A percentile compares a stretch with the other conserved stretches of the same genome.
phyloP scores from a whole-genome alignment of 2,329 filamentous ascomycete species.

The Tolypocladium cylindrosporum region DNA sequence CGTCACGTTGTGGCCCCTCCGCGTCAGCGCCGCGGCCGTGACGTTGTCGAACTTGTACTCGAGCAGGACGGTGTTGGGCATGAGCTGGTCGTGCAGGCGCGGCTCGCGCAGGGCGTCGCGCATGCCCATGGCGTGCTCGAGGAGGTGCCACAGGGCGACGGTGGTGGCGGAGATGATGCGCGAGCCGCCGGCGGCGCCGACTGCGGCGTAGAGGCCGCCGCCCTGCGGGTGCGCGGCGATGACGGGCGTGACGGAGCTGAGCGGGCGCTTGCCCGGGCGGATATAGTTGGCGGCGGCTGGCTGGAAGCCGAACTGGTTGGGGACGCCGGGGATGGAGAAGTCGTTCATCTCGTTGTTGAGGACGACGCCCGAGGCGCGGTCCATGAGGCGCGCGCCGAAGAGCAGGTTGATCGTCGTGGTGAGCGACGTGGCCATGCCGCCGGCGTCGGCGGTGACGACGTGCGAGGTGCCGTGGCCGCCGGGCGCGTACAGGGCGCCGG shows the following conservation, averaged over 20 bases:
- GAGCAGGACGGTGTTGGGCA: constrained; percentile 58
- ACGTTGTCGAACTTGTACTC: constrained; percentile 59
- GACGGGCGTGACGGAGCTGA: constrained; percentile 73
- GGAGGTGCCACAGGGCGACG: constrained; percentile 61
- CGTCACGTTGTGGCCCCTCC: constrained; percentile 60
- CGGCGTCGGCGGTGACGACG: constrained; percentile 59
- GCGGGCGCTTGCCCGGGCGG: constrained; percentile 66
- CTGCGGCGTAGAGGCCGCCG: constrained; percentile 54
- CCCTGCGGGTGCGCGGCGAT: constrained; percentile 54
- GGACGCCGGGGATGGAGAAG: constrained; percentile 71
- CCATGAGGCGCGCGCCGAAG: constrained; percentile 71
- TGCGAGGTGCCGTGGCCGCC: constrained; percentile 68
- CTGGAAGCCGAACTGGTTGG: constrained; percentile 77
- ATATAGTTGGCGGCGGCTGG: constrained; percentile 76
- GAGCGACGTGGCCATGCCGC: constrained; percentile 66
- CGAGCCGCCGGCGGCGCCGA: constrained; percentile 72
- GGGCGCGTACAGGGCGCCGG: constrained; percentile 52
- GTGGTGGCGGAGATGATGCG: constrained; percentile 75
- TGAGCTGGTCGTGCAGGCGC: constrained; percentile 71
- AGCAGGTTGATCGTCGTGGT: constrained; percentile 85
- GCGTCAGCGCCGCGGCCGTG: constrained; percentile 52
- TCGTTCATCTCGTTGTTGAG: constrained; percentile 68
- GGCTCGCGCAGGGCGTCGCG: constrained; percentile 54
- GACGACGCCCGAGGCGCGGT: constrained; percentile 74
- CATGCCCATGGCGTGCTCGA: constrained; percentile 53